Conservation (phyloP, 768 basidiomycete genomes). For the Hygrophorus russula region DNA sequence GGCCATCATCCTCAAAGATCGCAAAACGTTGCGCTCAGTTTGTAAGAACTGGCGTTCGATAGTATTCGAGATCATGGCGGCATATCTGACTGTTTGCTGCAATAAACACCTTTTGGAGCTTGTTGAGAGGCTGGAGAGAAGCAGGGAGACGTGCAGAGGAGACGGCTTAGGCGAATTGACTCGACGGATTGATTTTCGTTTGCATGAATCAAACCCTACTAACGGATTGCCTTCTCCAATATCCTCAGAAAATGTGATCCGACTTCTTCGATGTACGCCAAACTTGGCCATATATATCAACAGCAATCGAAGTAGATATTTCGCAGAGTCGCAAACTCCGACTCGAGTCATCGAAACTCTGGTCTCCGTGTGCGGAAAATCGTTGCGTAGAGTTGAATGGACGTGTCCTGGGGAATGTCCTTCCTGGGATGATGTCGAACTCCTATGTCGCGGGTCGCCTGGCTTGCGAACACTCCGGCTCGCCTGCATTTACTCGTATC, state of each 20-base stretch:
- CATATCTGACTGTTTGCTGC: constrained; percentile 28
- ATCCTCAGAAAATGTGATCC: constrained; percentile 12
- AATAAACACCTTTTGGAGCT: constrained; percentile 22
- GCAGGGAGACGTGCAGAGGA: constrained; percentile 14
- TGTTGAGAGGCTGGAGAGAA: constrained; percentile 23
- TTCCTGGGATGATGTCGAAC: constrained; percentile 25
- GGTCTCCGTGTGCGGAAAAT: constrained; percentile 17
- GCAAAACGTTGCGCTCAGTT: constrained; percentile 22
- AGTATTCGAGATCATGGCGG: constrained; percentile 26
- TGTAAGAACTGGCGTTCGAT: constrained; percentile 25
- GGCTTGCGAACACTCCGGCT: constrained; percentile 30
- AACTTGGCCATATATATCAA: constrained; percentile 33
- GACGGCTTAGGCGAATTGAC: constrained; percentile 26
- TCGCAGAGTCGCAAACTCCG: constrained; percentile 16
- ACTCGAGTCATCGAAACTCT: constrained; percentile 23
- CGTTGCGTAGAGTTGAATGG: constrained; percentile 35
- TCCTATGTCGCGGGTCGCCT: constrained; percentile 21
- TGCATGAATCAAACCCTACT: constrained; percentile 13
- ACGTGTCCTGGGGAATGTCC: constrained; percentile 30
- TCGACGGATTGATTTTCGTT: constrained; percentile 30
- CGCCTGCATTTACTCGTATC: constrained; percentile 26
- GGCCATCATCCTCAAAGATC: constrained; percentile 18
- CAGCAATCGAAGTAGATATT: constrained; percentile 18
- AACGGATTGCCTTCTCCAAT: not conserved
- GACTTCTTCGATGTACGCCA: constrained; percentile 29